Percentiles rank a stretch among this genome's conserved stretches.
Evolutionary conservation across 2,329 filamentous ascomycete genomes (phyloP).

Genomic region (Penicillium hordei): DNA sequence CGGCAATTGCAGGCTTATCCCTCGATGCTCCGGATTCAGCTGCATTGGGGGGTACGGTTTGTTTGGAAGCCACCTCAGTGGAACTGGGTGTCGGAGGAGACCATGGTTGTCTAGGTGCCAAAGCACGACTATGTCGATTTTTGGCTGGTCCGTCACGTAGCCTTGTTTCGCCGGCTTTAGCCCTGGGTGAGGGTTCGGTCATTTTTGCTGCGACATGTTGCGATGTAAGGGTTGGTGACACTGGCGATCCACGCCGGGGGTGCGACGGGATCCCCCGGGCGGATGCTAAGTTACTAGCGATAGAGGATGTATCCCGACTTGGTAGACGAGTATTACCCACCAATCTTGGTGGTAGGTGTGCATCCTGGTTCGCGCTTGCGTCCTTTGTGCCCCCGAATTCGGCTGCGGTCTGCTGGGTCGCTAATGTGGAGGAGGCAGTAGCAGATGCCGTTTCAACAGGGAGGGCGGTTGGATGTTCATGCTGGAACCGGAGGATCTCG

Average conservation of each 20-base stretch:
- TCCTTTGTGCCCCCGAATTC: constrained; percentile 25
- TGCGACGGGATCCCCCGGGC: constrained; percentile 71
- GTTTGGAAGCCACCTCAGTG: constrained; percentile 36
- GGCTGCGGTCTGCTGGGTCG: constrained; percentile 18
- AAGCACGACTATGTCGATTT: constrained; percentile 26
- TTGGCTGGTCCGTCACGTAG: constrained; percentile 26
- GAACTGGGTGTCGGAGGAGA: constrained; percentile 36
- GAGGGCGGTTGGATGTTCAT: constrained; percentile 49
- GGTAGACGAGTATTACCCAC: constrained; percentile 46
- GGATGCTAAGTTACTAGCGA: constrained; percentile 83
- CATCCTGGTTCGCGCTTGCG: constrained; percentile 32
- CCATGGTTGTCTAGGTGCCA: constrained; percentile 34
- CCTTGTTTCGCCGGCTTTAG: constrained; percentile 33
- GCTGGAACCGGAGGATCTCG: constrained; percentile 72
- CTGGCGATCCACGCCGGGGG: constrained; percentile 61
- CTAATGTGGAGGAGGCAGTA: constrained; percentile 10
- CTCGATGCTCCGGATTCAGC: constrained; percentile 27
- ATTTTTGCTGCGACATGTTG: constrained; percentile 72
- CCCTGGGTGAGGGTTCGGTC: constrained; percentile 54
- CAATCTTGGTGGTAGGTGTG: constrained; percentile 41
- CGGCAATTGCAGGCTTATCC: constrained; percentile 39
- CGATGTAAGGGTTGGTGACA: constrained; percentile 70
- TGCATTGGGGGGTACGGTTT: constrained; percentile 32
- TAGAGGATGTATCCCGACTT: constrained; percentile 74
- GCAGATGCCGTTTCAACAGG: constrained; percentile 14